Percentiles rank a stretch among this genome's conserved stretches.
Evolutionary conservation across 345 rosid genomes (phyloP).

Genomic region (Aquilaria malaccensis): DNA sequence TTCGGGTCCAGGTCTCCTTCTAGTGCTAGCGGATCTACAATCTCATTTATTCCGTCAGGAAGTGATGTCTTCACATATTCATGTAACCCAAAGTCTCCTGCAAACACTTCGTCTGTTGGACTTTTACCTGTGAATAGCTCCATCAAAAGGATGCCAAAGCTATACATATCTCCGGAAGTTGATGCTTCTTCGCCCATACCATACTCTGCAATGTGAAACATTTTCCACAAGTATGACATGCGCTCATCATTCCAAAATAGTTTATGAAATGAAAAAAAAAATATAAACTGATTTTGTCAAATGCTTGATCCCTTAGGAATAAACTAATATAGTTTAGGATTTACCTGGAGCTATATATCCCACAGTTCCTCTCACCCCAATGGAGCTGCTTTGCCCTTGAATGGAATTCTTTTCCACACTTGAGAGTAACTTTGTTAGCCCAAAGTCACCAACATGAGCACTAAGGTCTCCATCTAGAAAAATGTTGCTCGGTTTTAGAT

Average conservation of each 20-base stretch:
- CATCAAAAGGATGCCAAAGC: conserved; percentile 2
- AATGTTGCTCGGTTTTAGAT: conserved; percentile 6
- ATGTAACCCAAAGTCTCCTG: background rate
- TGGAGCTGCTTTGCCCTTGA: background rate
- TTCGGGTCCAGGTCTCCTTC: background rate
- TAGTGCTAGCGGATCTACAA: background rate
- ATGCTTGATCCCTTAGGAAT: background rate
- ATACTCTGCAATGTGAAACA: background rate
- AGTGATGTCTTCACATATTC: background rate
- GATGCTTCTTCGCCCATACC: background rate
- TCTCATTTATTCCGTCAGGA: background rate
- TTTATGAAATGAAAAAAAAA: background rate
- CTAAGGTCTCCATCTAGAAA: conserved; percentile 1
- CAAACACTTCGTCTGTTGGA: background rate
- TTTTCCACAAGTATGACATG: too few relatives aligned
- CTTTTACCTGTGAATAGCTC: background rate
- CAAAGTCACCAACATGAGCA: conserved; percentile 1
- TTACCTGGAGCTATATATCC: conserved; percentile 7
- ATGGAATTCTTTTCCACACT: background rate
- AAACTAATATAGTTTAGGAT: background rate
- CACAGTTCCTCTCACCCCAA: background rate
- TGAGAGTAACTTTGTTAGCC: conserved; percentile 4
- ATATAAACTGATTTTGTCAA: background rate
- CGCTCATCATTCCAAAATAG: background rate
- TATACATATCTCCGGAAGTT: background rate